Base-by-base conservation (phyloP, 2,329 filamentous ascomycete genomes). In the Xenosphaeropsis pyriputrescens region DNA sequence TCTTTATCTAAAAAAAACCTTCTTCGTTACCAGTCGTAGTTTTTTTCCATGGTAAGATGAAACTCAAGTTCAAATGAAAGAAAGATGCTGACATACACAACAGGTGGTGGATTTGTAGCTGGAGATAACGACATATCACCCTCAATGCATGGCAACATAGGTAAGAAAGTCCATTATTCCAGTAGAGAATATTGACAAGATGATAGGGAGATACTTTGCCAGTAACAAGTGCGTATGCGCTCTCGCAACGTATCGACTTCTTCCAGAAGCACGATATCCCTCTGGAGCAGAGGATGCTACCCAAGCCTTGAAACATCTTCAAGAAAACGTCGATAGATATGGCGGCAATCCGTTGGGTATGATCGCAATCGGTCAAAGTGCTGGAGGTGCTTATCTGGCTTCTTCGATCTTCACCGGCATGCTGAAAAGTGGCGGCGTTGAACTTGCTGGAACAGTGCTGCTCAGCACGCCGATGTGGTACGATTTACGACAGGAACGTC, bases 221-320 rank as follows among this genome's bases (percentile, higher is more conserved):
- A 49, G 40, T 16, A 46, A 52, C 40, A 46, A 38, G 33, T 45
- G 40, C 38, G 42, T 52, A 41, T 50, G 50, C 34, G 48, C 47
- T 40, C 46, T 46, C 2, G 37, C 42, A 29, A 54, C 41, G 8
- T 50, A 53, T 33, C 42, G 44, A 33, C 39, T 46, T 15, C 29
- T 46, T 15, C 41, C 44, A 26, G 46, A 42, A 1, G 45, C 45
- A 7, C 41, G 42, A 34, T 43, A 41, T 38, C 45, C 44, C 7
- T 33, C 43, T 11, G 45, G 45, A 3, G 45, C 40, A 34, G 37
- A 45, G 32, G 45, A 47, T 29, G 38, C 41, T 9, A 9, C 41
- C 2, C 34, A 34, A 9, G 36, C 45, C 2, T 36, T 47, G 19
- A 22, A 35, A 12, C 47, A 46, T 46, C 37, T 50, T 8, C 45